Conservation (phyloP, 2,329 filamentous ascomycete genomes). For the Aspergillus sp. region DNA sequence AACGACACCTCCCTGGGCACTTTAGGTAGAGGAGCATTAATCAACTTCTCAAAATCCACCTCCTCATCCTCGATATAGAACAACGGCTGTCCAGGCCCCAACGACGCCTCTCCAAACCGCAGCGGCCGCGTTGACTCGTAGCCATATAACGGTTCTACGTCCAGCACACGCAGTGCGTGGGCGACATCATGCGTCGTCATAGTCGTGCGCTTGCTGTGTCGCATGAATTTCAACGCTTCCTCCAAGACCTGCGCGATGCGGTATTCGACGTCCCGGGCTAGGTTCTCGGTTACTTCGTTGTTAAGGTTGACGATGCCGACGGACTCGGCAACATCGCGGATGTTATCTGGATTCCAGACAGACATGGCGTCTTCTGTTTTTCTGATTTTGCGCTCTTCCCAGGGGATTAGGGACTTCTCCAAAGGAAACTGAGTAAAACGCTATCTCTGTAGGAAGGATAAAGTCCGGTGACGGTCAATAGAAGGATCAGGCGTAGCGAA, state of each 20-base stretch:
- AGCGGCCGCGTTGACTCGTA: constrained; percentile 88
- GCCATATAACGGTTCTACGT: constrained; percentile 91
- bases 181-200: constrained; percentile 84
- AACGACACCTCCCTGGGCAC: constrained; percentile 89
- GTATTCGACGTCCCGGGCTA: constrained; percentile 92
- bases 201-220: constrained; percentile 74
- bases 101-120: constrained; percentile 83
- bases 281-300: constrained; percentile 77
- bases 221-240: constrained; percentile 94
- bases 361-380: constrained; percentile 38
- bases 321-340: constrained; percentile 91
- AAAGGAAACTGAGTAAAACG: too few relatives aligned
- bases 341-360: constrained; percentile 94
- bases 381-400: background rate
- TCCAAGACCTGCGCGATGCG: constrained; percentile 87
- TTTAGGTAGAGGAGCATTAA: constrained; percentile 90
- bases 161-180: constrained; percentile 73
- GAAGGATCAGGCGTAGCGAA: background rate
- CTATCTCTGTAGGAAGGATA: background rate
- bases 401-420: too few relatives aligned
- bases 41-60: constrained; percentile 96
- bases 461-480: background rate
- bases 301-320: constrained; percentile 74
- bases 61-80: constrained; percentile 99
- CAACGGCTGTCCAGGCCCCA: constrained; percentile 86